Base-by-base conservation (phyloP, 2,329 filamentous ascomycete genomes). In the Dactylellina drechsleri region DNA sequence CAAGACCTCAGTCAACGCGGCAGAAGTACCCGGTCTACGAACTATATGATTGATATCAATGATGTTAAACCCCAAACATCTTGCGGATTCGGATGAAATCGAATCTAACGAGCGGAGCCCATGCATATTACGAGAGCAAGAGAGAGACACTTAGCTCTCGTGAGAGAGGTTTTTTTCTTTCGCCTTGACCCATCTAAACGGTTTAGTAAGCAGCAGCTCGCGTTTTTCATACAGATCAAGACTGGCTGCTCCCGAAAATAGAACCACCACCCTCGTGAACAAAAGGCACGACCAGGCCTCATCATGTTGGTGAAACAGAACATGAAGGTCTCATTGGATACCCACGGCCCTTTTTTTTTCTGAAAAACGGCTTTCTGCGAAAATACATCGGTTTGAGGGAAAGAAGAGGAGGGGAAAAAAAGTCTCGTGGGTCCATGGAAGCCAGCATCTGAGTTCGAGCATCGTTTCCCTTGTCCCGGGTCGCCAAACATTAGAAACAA, bases 201-300 rank as follows among this genome's bases (percentile, higher is more conserved):
- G 61, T 74, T 67, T 64, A 66, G 62, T 66, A 66, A 67, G 70
- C 70, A 62, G 67, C 57, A 31, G 15, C 60, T 74, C 70, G 70
- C 70, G 66, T 62, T 74, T 67, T 67, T 53, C 57, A 45, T 74
- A 74, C 70, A 45, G 62, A 74, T 74, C 66, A 61, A 74, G 70
- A 74, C 70, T 74, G 62, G 49, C 61, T 62, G 61, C 43, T 43
- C 66, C 70, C 62, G 62, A 74, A 74, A 74, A 74, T 74, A 74
- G 70, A 74, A 74, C 56, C 49, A 50, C 62, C 70, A 23, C 31
- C 31, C 31, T 74, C 70, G 62, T 74, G 70, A 67, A 74, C 68
- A 52, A 52, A 18, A 74, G 67, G 67, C 12, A 64, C 66, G 58
- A 71, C 56, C 68, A 73, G 70, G 61, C 61, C 61, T 67, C 62